Evolutionary conservation across 176 grass and related monocot species (phyloP).

Genomic region (Oryza rufipogon): DNA sequence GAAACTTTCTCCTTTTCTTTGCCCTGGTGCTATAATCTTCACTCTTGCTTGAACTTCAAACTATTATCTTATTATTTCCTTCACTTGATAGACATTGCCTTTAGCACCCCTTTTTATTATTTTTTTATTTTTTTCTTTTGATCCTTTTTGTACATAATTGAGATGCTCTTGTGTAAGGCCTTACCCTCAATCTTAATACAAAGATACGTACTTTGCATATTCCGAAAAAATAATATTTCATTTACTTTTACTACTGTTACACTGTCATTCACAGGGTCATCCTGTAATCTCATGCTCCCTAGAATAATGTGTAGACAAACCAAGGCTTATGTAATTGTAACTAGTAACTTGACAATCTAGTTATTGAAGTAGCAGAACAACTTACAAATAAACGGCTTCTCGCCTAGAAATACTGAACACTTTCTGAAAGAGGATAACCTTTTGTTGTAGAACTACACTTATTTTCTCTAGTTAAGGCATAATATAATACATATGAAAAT

Average conservation of each 20-base stretch:
- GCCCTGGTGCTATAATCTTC: slow-evolving; percentile 16
- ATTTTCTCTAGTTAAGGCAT: background rate
- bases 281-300: background rate
- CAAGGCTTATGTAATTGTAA: background rate
- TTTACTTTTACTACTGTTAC: background rate
- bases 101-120: no score
- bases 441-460: background rate
- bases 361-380: background rate
- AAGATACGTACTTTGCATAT: no score
- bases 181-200: no score
- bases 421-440: background rate
- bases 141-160: no score
- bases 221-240: background rate
- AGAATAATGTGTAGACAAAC: slow-evolving; percentile 1
- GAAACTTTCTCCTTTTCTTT: background rate
- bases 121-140: no score
- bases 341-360: background rate
- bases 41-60: background rate
- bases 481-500: background rate
- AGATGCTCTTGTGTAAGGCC: no score
- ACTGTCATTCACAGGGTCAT: background rate
- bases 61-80: background rate
- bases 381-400: background rate
- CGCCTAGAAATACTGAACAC: background rate
- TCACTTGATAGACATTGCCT: background rate